A percentile compares a stretch with the other conserved stretches of the same genome.
Evolutionary conservation across 1,284 basidiomycete genomes (phyloP).

Genomic region (Anthracocystis walkeri): DNA sequence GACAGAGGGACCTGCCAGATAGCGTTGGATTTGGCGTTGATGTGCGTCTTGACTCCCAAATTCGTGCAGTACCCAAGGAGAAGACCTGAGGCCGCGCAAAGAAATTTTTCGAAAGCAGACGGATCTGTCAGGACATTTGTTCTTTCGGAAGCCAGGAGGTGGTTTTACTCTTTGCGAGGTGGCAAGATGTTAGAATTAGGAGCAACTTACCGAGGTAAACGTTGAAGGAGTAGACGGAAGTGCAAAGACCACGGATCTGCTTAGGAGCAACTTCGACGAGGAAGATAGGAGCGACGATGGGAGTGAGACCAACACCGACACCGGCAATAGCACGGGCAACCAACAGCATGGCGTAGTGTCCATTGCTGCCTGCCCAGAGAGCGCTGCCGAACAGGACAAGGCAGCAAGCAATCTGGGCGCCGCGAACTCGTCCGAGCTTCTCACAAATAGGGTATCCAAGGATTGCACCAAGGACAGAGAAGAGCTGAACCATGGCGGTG

Average conservation of each 20-base stretch:
- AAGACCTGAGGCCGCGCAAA: too few relatives aligned
- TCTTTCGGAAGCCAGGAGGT: too few relatives aligned
- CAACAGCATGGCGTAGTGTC: constrained; percentile 41
- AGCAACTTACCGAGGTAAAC: constrained; percentile 29
- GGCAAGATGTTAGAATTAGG: too few relatives aligned
- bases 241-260: constrained; percentile 54
- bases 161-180: too few relatives aligned
- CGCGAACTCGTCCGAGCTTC: constrained; percentile 37
- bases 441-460: constrained; percentile 45
- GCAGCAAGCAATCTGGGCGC: constrained; percentile 36
- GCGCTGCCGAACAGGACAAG: constrained; percentile 40
- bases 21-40: constrained; percentile 30
- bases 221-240: constrained; percentile 45
- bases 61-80: constrained; percentile 37
- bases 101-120: too few relatives aligned
- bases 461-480: constrained; percentile 47
- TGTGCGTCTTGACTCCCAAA: constrained; percentile 25
- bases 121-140: too few relatives aligned
- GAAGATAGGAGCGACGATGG: constrained; percentile 46
- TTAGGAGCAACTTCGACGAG: constrained; percentile 41
- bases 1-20: constrained; percentile 42
- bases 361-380: constrained; percentile 36
- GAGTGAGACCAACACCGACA: constrained; percentile 40
- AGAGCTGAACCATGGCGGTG: constrained; percentile 51
- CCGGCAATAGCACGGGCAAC: constrained; percentile 36